Evolutionary conservation across 345 rosid genomes (phyloP).

Genomic region (Salix purpurea): DNA sequence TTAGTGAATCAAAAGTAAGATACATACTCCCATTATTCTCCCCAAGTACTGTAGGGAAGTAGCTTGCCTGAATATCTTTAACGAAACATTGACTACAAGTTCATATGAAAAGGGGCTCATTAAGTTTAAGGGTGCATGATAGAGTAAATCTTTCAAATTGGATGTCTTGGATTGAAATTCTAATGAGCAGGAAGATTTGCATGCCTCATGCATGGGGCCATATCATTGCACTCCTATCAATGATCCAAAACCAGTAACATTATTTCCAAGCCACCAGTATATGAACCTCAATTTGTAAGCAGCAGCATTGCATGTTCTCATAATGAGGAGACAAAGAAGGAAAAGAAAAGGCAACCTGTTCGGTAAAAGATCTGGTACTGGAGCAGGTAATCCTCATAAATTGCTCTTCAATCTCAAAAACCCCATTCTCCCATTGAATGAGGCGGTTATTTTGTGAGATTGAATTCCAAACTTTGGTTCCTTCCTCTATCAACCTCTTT

Average conservation of each 20-base stretch:
- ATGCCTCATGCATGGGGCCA: background rate
- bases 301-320: background rate
- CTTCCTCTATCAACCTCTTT: constrained; percentile 82
- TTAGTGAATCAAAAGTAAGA: background rate
- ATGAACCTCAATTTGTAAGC: background rate
- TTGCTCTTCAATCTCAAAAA: constrained; percentile 74
- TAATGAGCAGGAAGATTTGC: background rate
- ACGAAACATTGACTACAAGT: background rate
- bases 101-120: background rate
- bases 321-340: background rate
- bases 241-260: background rate
- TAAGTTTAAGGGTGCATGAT: background rate
- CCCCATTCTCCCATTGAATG: constrained; percentile 71
- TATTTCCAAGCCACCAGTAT: background rate
- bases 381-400: constrained; percentile 76
- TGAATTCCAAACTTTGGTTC: constrained; percentile 74
- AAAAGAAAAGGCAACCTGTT: constrained; percentile 48
- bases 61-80: background rate
- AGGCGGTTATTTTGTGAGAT: constrained; percentile 57
- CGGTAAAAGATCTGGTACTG: constrained; percentile 65
- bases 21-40: background rate
- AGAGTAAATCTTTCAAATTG: background rate
- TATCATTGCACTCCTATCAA: background rate
- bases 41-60: background rate
- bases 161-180: background rate